Percentiles rank a stretch among this genome's conserved stretches.
Evolutionary conservation across 2,329 filamentous ascomycete genomes (phyloP).

Genomic region (Pyricularia grisea): DNA sequence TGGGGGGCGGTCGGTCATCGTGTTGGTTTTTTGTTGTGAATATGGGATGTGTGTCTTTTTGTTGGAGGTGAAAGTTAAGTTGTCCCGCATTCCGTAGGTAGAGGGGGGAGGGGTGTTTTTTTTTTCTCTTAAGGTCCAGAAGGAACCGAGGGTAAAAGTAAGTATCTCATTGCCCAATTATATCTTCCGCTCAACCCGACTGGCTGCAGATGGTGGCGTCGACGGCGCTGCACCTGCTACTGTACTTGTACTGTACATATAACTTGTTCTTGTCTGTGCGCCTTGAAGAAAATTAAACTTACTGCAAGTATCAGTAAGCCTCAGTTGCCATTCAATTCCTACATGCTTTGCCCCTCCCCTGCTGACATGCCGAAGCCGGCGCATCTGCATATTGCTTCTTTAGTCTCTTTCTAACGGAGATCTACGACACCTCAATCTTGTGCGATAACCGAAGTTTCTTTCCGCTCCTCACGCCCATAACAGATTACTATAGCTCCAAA

Average conservation of each 20-base stretch:
- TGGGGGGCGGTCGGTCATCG: slow-evolving; percentile 4
- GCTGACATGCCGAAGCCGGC: background rate
- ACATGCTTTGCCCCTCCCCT: background rate
- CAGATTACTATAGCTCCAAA: background rate
- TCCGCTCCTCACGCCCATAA: background rate
- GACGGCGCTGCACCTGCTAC: background rate
- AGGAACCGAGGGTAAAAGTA: too few species aligned
- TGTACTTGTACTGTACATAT: background rate
- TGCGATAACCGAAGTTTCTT: background rate
- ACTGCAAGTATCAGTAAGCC: background rate
- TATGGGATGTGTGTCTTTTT: background rate
- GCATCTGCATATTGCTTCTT: background rate
- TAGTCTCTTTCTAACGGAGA: background rate
- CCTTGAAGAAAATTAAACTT: background rate
- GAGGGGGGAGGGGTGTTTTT: background rate
- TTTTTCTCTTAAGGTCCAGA: background rate
- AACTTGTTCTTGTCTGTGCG: background rate
- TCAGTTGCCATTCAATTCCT: background rate
- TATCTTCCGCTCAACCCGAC: background rate
- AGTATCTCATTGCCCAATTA: too few species aligned
- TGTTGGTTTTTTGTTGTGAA: background rate
- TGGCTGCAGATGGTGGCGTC: background rate
- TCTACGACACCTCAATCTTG: background rate
- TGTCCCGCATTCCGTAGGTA: background rate
- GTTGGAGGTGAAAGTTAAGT: background rate